These are phyloP conservation scores for Syncephalastrum contaminatum DNA, from an alignment of 371 early-diverging fungal species.

Conservation along the genomic window DNA sequence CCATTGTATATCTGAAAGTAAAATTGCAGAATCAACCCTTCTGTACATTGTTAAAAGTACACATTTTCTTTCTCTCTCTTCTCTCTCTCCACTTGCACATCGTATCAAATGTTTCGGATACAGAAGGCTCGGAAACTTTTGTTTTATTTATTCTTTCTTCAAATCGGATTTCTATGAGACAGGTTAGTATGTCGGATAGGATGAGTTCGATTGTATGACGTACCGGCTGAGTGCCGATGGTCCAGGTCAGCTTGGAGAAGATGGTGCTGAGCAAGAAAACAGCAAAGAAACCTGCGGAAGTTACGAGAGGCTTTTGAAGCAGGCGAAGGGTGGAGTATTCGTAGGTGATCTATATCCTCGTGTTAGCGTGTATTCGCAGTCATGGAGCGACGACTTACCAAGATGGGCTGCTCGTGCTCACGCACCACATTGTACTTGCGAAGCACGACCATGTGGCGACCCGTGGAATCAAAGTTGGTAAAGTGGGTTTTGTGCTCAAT, in stretches of 20 bases:
- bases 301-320: conserved; percentile 49
- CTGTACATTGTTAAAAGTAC: no score
- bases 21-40: neutral
- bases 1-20: neutral
- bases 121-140: no score
- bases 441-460: conserved; percentile 63
- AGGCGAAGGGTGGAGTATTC: conserved; percentile 32
- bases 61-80: no score
- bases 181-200: no score
- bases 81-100: no score
- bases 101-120: no score
- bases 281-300: conserved; percentile 31
- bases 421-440: conserved; percentile 64
- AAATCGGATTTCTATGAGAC: no score
- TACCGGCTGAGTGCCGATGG: conserved; percentile 38
- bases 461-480: conserved; percentile 77
- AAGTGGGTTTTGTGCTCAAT: conserved; percentile 39
- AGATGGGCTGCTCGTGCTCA: conserved; percentile 52
- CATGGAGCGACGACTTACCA: conserved; percentile 18
- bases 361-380: neutral
- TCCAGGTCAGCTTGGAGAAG: conserved; percentile 41
- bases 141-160: no score
- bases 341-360: conserved; percentile 42
- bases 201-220: neutral
- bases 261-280: conserved; percentile 42